Conservation (phyloP, 192 early-diverging fungal genomes). For the Coemansia sp. region DNA sequence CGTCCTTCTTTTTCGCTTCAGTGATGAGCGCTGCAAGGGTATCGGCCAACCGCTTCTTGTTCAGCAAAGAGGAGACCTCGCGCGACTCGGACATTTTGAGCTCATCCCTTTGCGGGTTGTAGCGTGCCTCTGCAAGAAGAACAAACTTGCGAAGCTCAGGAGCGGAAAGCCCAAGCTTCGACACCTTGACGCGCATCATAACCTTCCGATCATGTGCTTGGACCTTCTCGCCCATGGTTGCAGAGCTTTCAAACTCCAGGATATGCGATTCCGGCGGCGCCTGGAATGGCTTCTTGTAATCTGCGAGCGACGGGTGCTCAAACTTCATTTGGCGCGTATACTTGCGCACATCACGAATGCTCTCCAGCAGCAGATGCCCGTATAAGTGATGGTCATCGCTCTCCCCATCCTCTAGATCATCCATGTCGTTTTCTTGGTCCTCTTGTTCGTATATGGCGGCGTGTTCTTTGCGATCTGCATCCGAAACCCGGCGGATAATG, state of each 20-base stretch:
- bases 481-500: constrained; percentile 14
- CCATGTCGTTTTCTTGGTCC: constrained; percentile 26
- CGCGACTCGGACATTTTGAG: constrained; percentile 48
- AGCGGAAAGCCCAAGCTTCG: constrained; percentile 34
- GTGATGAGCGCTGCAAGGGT: constrained; percentile 34
- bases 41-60: constrained; percentile 47
- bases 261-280: constrained; percentile 27
- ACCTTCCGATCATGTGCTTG: constrained; percentile 46
- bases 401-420: constrained; percentile 20
- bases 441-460: constrained; percentile 35
- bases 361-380: constrained; percentile 43
- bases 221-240: constrained; percentile 42
- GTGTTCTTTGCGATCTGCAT: constrained; percentile 32
- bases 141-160: constrained; percentile 50
- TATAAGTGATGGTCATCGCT: constrained; percentile 43
- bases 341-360: constrained; percentile 48
- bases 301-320: constrained; percentile 41
- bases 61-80: constrained; percentile 42
- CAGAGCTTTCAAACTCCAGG: constrained; percentile 42
- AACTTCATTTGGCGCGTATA: constrained; percentile 46
- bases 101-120: constrained; percentile 48
- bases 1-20: constrained; percentile 48
- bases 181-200: constrained; percentile 34
- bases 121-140: constrained; percentile 42
- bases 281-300: constrained; percentile 40